A percentile compares a stretch with the other conserved stretches of the same genome.
phyloP scores from a whole-genome alignment of 2,329 filamentous ascomycete species.

The Lasiodiplodia theobromae region DNA sequence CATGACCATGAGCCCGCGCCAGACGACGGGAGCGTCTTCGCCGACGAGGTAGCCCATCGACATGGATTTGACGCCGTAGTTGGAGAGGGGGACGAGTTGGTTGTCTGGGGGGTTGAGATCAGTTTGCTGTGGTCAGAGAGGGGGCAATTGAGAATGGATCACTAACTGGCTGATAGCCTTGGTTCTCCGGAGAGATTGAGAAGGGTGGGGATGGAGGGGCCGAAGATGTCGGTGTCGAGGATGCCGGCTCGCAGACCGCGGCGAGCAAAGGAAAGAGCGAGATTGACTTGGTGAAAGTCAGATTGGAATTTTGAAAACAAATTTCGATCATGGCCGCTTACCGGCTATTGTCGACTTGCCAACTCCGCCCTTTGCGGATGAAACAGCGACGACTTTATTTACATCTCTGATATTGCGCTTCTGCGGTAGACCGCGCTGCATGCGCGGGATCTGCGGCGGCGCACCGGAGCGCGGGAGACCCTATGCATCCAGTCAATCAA shows the following conservation, averaged over 20 bases:
- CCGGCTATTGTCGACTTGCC: constrained; percentile 94
- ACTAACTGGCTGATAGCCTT: constrained; percentile 73
- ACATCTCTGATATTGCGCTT: constrained; percentile 83
- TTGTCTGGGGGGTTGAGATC: constrained; percentile 62
- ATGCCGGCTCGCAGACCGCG: constrained; percentile 84
- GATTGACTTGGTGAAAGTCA: constrained; percentile 62
- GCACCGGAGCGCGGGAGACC: constrained; percentile 80
- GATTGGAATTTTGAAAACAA: background rate
- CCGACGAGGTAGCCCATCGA: constrained; percentile 94
- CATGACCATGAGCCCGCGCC: constrained; percentile 97
- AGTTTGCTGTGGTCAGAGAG: background rate
- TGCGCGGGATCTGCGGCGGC: constrained; percentile 71
- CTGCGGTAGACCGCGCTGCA: constrained; percentile 82
- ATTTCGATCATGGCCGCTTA: constrained; percentile 40
- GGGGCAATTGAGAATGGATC: background rate
- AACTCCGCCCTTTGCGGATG: constrained; percentile 96
- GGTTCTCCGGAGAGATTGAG: constrained; percentile 84
- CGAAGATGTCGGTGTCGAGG: constrained; percentile 95
- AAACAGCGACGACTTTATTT: constrained; percentile 92
- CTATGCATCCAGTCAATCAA: constrained; percentile 55
- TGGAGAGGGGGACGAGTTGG: constrained; percentile 84
- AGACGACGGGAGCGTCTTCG: constrained; percentile 83
- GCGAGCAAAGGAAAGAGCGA: constrained; percentile 85
- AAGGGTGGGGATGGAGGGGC: constrained; percentile 90
- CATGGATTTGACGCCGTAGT: constrained; percentile 98